A percentile compares a stretch with the other conserved stretches of the same genome.
Conservation (phyloP, 164 flowering plant genomes). For the Amborella trichopoda region DNA sequence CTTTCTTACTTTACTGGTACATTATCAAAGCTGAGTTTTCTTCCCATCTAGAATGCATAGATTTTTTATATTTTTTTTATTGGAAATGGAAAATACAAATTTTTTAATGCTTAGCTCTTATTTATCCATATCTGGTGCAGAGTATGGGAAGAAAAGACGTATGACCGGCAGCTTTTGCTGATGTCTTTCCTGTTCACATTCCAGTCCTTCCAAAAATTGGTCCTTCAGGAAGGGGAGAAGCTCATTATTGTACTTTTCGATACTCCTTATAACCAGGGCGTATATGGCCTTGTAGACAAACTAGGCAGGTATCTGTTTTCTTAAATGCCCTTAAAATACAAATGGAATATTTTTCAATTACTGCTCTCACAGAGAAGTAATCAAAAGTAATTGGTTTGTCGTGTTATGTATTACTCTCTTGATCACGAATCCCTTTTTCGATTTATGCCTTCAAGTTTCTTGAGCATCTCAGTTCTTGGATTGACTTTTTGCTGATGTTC, state of each 20-base stretch:
- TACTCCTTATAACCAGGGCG: constrained; percentile 91
- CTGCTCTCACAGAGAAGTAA: too few species aligned
- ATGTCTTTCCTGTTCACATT: constrained; percentile 69
- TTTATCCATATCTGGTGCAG: constrained; percentile 22
- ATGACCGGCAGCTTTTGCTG: constrained; percentile 49
- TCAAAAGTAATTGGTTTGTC: too few species aligned
- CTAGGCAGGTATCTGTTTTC: constrained; percentile 34
- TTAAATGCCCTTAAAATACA: too few species aligned
- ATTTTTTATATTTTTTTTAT: not conserved
- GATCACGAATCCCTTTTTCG: too few species aligned
- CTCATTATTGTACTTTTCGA: constrained; percentile 83
- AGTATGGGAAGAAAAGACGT: constrained; percentile 25
- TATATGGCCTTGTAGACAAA: constrained; percentile 94
- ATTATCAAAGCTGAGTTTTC: not conserved
- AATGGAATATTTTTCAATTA: too few species aligned
- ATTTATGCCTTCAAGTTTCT: too few species aligned
- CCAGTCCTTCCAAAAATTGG: constrained; percentile 71
- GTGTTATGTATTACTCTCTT: too few species aligned
- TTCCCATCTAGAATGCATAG: not conserved
- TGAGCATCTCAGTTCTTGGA: too few species aligned
- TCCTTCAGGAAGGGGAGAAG: constrained; percentile 98
- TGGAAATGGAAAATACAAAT: not conserved
- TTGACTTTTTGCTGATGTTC: constrained; percentile 16
- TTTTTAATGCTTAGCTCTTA: not conserved
- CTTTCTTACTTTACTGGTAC: not conserved